A percentile compares a stretch with the other conserved stretches of the same genome.
Conservation (phyloP, 1,284 basidiomycete species). For the Anthracocystis setariae region DNA sequence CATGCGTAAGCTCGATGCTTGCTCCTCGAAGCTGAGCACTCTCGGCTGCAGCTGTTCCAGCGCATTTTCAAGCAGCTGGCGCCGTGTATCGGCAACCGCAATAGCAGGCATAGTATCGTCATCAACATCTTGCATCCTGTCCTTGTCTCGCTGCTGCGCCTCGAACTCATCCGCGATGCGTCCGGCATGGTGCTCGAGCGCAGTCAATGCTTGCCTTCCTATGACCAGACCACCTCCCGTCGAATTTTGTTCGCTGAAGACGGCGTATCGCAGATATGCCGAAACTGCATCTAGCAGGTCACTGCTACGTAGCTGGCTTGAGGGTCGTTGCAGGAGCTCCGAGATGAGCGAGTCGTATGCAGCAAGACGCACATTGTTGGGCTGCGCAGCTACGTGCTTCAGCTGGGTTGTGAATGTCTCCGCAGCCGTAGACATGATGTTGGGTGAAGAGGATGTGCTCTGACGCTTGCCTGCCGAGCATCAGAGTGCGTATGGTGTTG, state of each 20-base stretch:
- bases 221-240: slow-evolving; percentile 78
- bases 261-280: slow-evolving; percentile 77
- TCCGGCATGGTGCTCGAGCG: slow-evolving; percentile 72
- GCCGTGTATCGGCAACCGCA: slow-evolving; percentile 40
- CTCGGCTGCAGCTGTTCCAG: slow-evolving; percentile 79
- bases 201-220: slow-evolving; percentile 82
- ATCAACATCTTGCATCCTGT: slow-evolving; percentile 26
- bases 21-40: slow-evolving; percentile 87
- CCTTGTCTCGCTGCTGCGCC: slow-evolving; percentile 70
- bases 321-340: slow-evolving; percentile 24
- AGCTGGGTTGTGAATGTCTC: slow-evolving; percentile 25
- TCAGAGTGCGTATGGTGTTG: too few relatives aligned
- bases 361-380: slow-evolving; percentile 26
- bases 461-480: too few relatives aligned
- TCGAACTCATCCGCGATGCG: slow-evolving; percentile 73
- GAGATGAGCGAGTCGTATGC: slow-evolving; percentile 30
- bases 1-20: slow-evolving; percentile 85
- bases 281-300: slow-evolving; percentile 28
- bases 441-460: not conserved
- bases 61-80: slow-evolving; percentile 77
- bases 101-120: slow-evolving; percentile 44
- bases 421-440: slow-evolving; percentile 13
- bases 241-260: slow-evolving; percentile 76
- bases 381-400: slow-evolving; percentile 36
- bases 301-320: slow-evolving; percentile 18